Conservation (phyloP, 345 rosid genomes). For the Raphanus raphanistrum region DNA sequence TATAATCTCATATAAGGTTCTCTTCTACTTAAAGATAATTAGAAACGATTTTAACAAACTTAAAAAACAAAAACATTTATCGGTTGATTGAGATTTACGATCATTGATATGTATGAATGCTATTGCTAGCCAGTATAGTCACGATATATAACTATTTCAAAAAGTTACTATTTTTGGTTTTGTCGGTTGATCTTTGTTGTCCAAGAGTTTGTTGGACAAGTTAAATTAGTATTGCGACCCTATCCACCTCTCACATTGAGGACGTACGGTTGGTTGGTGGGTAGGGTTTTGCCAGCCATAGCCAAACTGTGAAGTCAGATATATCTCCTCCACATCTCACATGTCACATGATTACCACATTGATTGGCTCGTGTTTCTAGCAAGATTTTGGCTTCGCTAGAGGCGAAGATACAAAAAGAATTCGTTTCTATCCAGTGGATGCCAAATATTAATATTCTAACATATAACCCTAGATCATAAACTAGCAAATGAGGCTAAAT, state of each 20-base stretch:
- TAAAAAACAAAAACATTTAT: neutral
- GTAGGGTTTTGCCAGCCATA: constrained; percentile 39
- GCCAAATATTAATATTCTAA: neutral
- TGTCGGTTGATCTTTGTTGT: constrained; percentile 31
- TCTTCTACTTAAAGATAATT: neutral
- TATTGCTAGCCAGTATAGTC: constrained; percentile 1
- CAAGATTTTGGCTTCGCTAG: constrained; percentile 11
- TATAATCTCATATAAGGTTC: neutral
- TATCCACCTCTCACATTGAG: constrained; percentile 30
- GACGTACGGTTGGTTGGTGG: constrained; percentile 39
- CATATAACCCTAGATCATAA: neutral
- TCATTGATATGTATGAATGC: neutral
- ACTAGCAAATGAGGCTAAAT: neutral
- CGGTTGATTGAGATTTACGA: neutral
- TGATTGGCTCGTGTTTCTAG: constrained; percentile 21
- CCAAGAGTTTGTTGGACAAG: constrained; percentile 20
- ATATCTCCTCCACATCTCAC: constrained; percentile 24
- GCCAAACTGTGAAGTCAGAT: constrained; percentile 4
- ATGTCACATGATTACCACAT: constrained; percentile 29
- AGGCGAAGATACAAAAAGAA: constrained; percentile 1
- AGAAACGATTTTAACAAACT: neutral
- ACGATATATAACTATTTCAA: neutral
- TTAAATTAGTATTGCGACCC: constrained; percentile 26
- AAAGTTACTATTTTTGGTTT: constrained; percentile 37
- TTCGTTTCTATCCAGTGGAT: neutral